Conservation (phyloP, 768 basidiomycete genomes). For the Leccinum pellstonianum region DNA sequence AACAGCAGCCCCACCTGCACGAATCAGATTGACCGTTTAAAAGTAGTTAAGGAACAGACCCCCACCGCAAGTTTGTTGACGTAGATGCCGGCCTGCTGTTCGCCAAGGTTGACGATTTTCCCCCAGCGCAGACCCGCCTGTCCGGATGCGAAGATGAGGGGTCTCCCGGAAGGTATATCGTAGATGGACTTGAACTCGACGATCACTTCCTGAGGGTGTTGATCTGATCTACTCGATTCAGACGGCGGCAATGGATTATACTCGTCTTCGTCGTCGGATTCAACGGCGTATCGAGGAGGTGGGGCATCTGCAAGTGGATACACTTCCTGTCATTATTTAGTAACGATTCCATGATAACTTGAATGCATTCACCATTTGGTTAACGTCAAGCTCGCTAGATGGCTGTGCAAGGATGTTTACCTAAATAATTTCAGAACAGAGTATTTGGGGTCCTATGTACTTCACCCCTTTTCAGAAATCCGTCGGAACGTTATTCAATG, state of each 20-base stretch:
- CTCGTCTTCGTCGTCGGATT: slow-evolving; percentile 72
- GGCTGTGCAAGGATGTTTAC: background rate
- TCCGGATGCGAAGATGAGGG: slow-evolving; percentile 47
- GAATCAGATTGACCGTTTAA: background rate
- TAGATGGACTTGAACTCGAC: slow-evolving; percentile 41
- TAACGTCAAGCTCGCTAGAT: too few relatives aligned
- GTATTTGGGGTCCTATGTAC: slow-evolving; percentile 4
- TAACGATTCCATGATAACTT: background rate
- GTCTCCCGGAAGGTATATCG: slow-evolving; percentile 23
- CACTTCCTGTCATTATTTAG: slow-evolving; percentile 39
- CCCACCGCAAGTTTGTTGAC: slow-evolving; percentile 49
- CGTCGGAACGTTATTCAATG: too few relatives aligned
- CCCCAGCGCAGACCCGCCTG: slow-evolving; percentile 51
- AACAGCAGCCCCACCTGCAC: slow-evolving; percentile 52
- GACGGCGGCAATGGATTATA: slow-evolving; percentile 40
- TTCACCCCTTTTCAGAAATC: too few relatives aligned
- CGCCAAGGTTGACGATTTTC: slow-evolving; percentile 48
- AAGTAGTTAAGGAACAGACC: background rate
- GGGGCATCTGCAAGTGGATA: slow-evolving; percentile 56
- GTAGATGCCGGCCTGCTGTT: slow-evolving; percentile 46
- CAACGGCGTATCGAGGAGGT: slow-evolving; percentile 60
- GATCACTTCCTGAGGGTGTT: slow-evolving; percentile 15
- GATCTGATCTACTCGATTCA: slow-evolving; percentile 12
- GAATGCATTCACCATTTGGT: slow-evolving; percentile 15
- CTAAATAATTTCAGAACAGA: background rate